Percentiles rank a stretch among this genome's conserved stretches.
Conservation (phyloP, 1,284 basidiomycete genomes). For the Pseudomicrostroma phylloplanum region DNA sequence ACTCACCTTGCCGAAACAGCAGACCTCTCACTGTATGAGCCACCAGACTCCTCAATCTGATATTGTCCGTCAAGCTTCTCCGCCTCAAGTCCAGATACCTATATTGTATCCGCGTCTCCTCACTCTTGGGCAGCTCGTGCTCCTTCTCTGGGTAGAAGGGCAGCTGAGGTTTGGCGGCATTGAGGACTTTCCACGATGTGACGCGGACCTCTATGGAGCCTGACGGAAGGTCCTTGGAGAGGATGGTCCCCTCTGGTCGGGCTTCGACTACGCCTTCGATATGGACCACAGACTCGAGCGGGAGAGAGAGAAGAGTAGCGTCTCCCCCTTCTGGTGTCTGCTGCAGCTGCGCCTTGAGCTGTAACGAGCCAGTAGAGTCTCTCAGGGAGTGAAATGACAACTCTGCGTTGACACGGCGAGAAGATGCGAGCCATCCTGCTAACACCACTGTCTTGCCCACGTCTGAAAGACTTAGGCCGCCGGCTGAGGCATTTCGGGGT, state of each 20-base stretch:
- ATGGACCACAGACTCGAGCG: constrained; percentile 57
- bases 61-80: constrained; percentile 65
- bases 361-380: constrained; percentile 67
- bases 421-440: constrained; percentile 69
- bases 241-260: constrained; percentile 55
- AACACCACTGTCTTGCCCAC: constrained; percentile 63
- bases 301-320: not conserved
- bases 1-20: constrained; percentile 66
- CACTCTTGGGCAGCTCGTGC: constrained; percentile 77
- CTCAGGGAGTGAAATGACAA: constrained; percentile 74
- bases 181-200: constrained; percentile 7
- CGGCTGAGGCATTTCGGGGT: constrained; percentile 63
- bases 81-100: constrained; percentile 83
- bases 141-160: constrained; percentile 57
- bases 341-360: constrained; percentile 60
- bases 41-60: constrained; percentile 71
- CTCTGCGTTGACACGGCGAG: constrained; percentile 62
- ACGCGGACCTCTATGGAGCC: constrained; percentile 13
- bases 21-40: constrained; percentile 69
- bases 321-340: constrained; percentile 12
- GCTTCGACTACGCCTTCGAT: constrained; percentile 65
- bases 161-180: constrained; percentile 35
- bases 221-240: constrained; percentile 11
- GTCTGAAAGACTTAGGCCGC: constrained; percentile 58
- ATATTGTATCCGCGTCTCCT: constrained; percentile 74